Base-by-base conservation (phyloP, 306 rosid species). In the Crataegus laevigata region DNA sequence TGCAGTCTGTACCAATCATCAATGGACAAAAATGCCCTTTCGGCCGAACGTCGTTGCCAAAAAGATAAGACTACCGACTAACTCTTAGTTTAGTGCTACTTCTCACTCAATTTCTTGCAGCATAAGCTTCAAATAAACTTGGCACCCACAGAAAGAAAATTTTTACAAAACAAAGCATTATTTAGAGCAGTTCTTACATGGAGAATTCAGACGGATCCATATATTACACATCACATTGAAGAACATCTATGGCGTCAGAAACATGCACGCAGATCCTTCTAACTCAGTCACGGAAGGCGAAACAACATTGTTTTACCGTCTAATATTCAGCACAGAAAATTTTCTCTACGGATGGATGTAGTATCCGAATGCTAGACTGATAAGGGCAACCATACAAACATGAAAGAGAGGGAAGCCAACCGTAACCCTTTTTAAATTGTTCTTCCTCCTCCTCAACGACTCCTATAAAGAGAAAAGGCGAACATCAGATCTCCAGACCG, bases 341-440 rank as follows among this genome's bases (percentile, higher is more conserved):
- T 66, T 7, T 84, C 57, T 75, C 78, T 77, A 89, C 22, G 88
- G 78, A 82, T 90, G 96, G 75, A 90, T 59, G 43, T 78, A 82
- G 81, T 88, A 94, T 75, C 99, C 97, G 17, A 89, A 70, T 25
- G 80, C 87, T 80, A 89, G 71, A 45, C 99, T 83, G 68, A 89
- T 64, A 47, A 89, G 84, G 68, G 91, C 96, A 78, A 92, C 87
- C 91, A 84, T 79, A 75, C 87, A 83, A 77, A 90, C 93, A 89
- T 84, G 86, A 75, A 90, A 76, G 38, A 89, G 72, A 8, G 99
- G 96, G 85, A 94, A 92, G 40, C 99, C 97, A 64, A 66, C 82
- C 77, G 79, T 89, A 77, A 73, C 81, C 29, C 47, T 78, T 81
- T 68, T 85, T n/a, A 55, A 73, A 51, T 69, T 54, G 77, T 68